Conservation (phyloP, 306 rosid genomes). For the Vicia faba region DNA sequence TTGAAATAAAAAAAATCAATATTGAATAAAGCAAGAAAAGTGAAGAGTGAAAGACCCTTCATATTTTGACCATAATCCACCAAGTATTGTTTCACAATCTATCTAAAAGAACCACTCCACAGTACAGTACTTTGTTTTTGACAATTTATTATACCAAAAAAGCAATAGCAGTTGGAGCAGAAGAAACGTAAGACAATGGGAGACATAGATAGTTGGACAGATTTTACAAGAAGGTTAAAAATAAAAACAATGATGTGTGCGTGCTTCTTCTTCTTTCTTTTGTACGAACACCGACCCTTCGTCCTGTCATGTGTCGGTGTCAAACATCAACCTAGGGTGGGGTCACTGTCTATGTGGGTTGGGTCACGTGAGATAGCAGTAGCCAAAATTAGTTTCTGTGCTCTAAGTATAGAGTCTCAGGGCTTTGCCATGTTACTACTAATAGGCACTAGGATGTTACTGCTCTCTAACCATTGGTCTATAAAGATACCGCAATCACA, state of each 20-base stretch:
- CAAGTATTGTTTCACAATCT: not conserved
- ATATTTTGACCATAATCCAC: not conserved
- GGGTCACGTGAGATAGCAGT: conserved; percentile 28
- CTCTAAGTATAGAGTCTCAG: not conserved
- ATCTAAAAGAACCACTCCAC: not conserved
- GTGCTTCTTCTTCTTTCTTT: conserved; percentile 22
- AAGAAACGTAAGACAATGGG: conserved; percentile 9
- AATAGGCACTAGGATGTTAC: not conserved
- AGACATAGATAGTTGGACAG: conserved; percentile 34
- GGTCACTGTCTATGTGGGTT: not conserved
- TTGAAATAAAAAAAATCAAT: no score
- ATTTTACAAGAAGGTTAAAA: conserved; percentile 32
- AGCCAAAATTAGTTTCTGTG: conserved; percentile 2
- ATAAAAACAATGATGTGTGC: conserved; percentile 36
- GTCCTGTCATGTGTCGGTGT: conserved; percentile 37
- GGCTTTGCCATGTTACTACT: not conserved
- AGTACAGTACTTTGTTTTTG: not conserved
- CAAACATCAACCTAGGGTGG: not conserved
- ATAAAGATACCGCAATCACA: not conserved
- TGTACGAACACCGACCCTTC: conserved; percentile 28
- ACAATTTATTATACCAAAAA: not conserved
- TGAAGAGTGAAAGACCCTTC: conserved; percentile 7
- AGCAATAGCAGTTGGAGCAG: not conserved
- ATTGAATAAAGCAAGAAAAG: not conserved
- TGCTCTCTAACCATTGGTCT: not conserved